phyloP scores from a whole-genome alignment of 106 monocot genomes.

The Allium fistulosum region DNA sequence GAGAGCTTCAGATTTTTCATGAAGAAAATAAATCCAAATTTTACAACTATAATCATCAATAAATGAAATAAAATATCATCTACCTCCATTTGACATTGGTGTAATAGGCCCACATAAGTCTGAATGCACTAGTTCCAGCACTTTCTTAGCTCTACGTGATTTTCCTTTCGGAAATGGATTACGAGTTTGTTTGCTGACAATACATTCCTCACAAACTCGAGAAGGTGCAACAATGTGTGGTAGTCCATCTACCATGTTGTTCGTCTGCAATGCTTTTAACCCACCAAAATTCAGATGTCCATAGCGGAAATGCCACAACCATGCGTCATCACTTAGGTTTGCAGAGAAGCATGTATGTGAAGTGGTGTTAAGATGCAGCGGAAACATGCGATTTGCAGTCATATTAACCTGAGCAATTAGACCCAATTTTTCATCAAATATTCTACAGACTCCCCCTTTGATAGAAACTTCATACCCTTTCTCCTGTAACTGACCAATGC shows the following conservation, averaged over 20 bases:
- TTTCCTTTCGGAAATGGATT: constrained; percentile 14
- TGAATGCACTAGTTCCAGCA: constrained; percentile 13
- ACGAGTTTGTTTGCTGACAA: constrained; percentile 15
- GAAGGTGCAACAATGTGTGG: constrained; percentile 8
- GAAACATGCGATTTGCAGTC: constrained; percentile 10
- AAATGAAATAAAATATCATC: constrained; percentile 17
- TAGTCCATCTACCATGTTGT: constrained; percentile 18
- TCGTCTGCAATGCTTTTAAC: background rate
- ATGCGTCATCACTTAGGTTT: constrained; percentile 4
- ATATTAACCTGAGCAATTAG: constrained; percentile 7
- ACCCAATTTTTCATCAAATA: background rate
- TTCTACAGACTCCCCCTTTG: background rate
- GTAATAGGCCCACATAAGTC: constrained; percentile 15
- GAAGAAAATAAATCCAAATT: constrained; percentile 12
- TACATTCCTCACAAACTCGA: constrained; percentile 20
- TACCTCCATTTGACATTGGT: constrained; percentile 17
- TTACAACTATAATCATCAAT: constrained; percentile 14
- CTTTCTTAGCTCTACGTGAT: constrained; percentile 13
- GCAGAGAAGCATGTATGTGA: no score
- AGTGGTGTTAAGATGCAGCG: constrained; percentile 2
- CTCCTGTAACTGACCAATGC: constrained; percentile 13
- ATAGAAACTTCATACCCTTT: constrained; percentile 1
- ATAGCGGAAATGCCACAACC: constrained; percentile 6
- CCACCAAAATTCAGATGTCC: background rate
- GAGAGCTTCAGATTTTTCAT: constrained; percentile 8